Evolutionary conservation across 2,329 filamentous ascomycete genomes (phyloP).

Genomic region (Diaporthe humulicola): DNA sequence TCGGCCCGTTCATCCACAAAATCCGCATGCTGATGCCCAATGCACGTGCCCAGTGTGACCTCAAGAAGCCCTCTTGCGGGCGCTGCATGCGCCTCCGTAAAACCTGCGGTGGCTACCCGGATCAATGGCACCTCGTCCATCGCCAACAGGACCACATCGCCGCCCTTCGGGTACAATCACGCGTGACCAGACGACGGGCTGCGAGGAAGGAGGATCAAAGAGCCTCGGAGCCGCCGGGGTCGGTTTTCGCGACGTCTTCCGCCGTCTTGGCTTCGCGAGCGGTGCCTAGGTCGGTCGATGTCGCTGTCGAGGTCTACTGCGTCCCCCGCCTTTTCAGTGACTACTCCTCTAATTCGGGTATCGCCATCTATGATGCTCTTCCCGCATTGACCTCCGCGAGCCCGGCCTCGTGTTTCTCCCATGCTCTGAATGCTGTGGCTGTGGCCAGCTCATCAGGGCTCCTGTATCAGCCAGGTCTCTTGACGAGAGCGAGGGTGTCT

Average conservation of each 20-base stretch:
- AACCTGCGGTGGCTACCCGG: not conserved
- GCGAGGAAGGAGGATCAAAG: not conserved
- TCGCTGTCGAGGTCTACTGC: not conserved
- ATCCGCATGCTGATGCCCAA: not conserved
- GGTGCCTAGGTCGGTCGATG: not conserved
- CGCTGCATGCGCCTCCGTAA: not conserved
- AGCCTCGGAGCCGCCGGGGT: not conserved
- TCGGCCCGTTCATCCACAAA: not conserved
- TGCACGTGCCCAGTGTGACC: not conserved
- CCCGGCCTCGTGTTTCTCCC: not conserved
- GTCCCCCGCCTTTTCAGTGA: not conserved
- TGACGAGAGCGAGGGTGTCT: not conserved
- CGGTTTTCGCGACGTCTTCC: not conserved
- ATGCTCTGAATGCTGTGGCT: not conserved
- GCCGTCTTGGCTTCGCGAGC: not conserved
- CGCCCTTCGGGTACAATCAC: not conserved
- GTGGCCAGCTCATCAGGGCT: not conserved
- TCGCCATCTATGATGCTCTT: not conserved
- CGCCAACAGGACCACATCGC: not conserved
- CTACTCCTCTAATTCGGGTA: not conserved
- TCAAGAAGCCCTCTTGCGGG: not conserved
- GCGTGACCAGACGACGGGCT: not conserved
- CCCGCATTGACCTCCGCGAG: not conserved
- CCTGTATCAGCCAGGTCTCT: not conserved
- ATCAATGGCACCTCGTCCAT: not conserved